Conservation (phyloP, 139 green algal species). For the Dunaliella primolecta region DNA sequence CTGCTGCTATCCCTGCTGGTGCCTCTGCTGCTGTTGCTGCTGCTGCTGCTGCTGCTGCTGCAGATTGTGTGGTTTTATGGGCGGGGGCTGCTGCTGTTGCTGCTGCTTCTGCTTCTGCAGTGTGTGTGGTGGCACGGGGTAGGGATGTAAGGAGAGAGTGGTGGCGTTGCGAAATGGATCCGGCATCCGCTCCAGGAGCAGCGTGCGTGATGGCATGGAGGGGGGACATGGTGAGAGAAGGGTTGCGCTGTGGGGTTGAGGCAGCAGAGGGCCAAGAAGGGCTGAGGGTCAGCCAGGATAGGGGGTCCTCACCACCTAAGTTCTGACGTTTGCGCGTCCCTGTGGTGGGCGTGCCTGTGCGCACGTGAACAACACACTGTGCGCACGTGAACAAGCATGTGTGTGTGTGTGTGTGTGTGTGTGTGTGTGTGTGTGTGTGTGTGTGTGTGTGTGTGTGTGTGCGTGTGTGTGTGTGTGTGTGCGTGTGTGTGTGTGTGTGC, state of each 20-base stretch:
- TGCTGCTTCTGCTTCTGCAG: background rate
- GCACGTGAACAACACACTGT: too few relatives aligned
- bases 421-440: background rate
- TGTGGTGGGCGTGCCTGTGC: background rate
- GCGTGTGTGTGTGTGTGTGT: background rate
- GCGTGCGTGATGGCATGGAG: too few relatives aligned
- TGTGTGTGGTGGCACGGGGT: too few relatives aligned
- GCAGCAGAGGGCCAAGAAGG: background rate
- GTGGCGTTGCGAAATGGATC: too few relatives aligned
- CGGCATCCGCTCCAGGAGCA: too few relatives aligned
- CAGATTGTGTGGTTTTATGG: background rate
- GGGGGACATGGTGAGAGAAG: too few relatives aligned
- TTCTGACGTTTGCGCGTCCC: background rate
- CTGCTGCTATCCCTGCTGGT: background rate
- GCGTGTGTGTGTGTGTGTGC: background rate
- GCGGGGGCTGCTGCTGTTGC: background rate
- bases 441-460: background rate
- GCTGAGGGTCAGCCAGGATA: background rate
- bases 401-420: background rate
- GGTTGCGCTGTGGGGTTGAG: background rate
- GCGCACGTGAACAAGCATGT: background rate
- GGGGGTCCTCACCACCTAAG: too few relatives aligned
- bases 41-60: background rate
- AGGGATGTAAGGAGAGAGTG: too few relatives aligned
- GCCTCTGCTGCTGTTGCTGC: background rate